phyloP scores from a whole-genome alignment of 345 rosid genomes.

The Syzygium oleosum region DNA sequence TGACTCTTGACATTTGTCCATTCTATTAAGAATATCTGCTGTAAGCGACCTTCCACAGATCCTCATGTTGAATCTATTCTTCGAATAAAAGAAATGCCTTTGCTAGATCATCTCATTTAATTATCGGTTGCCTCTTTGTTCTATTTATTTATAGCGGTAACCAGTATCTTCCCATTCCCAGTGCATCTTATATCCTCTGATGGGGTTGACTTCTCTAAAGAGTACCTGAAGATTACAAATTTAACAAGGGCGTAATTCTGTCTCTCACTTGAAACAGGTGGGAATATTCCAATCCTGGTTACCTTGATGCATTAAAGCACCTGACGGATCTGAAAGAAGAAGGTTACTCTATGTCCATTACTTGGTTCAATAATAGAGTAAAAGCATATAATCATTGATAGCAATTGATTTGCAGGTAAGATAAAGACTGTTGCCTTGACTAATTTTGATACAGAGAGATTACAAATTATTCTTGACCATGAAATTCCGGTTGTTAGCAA shows the following conservation, averaged over 20 bases:
- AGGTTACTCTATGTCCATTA: constrained; percentile 30
- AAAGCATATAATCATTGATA: not conserved
- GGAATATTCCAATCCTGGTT: constrained; percentile 86
- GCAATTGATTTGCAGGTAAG: constrained; percentile 46
- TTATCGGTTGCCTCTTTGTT: not conserved
- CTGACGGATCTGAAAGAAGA: constrained; percentile 85
- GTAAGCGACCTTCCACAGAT: not conserved
- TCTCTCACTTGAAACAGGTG: constrained; percentile 45
- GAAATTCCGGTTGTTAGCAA: constrained; percentile 93
- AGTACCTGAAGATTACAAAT: not conserved
- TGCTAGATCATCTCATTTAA: not conserved
- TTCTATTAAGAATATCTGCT: not conserved
- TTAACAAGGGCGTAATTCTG: not conserved
- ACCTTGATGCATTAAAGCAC: constrained; percentile 84
- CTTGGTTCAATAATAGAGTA: not conserved
- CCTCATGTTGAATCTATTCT: not conserved
- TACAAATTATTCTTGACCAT: constrained; percentile 73
- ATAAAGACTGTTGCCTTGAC: constrained; percentile 92
- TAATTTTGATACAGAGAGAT: constrained; percentile 85
- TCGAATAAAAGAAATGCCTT: not conserved
- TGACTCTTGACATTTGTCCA: not conserved
- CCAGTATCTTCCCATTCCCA: not conserved
- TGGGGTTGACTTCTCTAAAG: not conserved
- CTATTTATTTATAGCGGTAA: not conserved
- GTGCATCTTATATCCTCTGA: not conserved